Evolutionary conservation across 495 filamentous ascomycete genomes (phyloP).

Genomic region (Parmelia sp.): DNA sequence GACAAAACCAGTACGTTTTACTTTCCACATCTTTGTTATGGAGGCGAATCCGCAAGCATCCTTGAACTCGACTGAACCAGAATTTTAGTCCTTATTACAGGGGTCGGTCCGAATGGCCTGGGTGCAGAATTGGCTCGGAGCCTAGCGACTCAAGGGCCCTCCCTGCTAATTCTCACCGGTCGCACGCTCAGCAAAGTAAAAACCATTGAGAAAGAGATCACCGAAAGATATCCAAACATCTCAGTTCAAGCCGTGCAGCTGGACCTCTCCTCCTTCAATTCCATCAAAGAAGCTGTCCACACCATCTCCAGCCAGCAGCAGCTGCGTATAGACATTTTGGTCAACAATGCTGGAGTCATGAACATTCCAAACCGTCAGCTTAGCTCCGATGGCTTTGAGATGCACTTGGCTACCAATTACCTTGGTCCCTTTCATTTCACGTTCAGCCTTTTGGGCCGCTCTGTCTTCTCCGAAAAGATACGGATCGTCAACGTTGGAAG

Average conservation of each 20-base stretch:
- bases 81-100: constrained; percentile 36
- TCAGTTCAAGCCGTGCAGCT: constrained; percentile 32
- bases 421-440: constrained; percentile 39
- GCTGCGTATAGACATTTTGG: constrained; percentile 32
- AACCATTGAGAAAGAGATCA: constrained; percentile 34
- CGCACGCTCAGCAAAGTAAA: constrained; percentile 38
- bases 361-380: constrained; percentile 22
- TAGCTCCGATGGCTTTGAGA: constrained; percentile 35
- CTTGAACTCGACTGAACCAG: too few relatives aligned
- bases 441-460: constrained; percentile 38
- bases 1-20: too few relatives aligned
- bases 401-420: constrained; percentile 30
- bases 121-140: constrained; percentile 40
- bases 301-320: constrained; percentile 38
- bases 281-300: constrained; percentile 40
- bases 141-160: constrained; percentile 36
- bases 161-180: constrained; percentile 48
- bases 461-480: constrained; percentile 26
- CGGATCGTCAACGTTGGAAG: not conserved
- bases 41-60: too few relatives aligned
- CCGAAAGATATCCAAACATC: constrained; percentile 27
- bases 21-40: too few relatives aligned
- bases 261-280: constrained; percentile 34
- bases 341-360: constrained; percentile 34
- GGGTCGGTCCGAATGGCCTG: constrained; percentile 35